phyloP scores from a whole-genome alignment of 129 eudicot genomes.

The Chrysanthemum lavandulifolium region DNA sequence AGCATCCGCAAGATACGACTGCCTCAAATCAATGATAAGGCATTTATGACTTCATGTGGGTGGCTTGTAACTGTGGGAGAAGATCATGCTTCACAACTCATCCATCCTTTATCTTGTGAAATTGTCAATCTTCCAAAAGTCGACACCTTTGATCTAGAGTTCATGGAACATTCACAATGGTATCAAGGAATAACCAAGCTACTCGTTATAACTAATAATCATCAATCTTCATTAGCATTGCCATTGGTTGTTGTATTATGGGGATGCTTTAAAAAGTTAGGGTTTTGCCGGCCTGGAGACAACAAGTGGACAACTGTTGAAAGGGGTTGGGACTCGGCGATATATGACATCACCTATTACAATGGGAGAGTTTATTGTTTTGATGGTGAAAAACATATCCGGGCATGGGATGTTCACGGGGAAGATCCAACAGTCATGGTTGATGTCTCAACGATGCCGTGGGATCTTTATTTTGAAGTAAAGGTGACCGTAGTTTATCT shows the following conservation, averaged over 20 bases:
- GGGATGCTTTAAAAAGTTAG: background rate
- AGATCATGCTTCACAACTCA: background rate
- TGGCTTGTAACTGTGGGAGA: background rate
- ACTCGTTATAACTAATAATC: too few relatives aligned
- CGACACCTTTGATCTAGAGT: background rate
- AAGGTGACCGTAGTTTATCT: too few relatives aligned
- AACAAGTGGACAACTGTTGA: background rate
- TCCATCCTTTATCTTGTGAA: background rate
- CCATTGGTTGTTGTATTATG: background rate
- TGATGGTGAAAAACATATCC: too few relatives aligned
- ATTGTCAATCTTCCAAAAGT: background rate
- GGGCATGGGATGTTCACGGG: too few relatives aligned
- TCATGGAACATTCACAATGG: background rate
- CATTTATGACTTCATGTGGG: background rate
- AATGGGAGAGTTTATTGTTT: too few relatives aligned
- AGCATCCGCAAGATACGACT: background rate
- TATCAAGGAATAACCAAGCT: background rate
- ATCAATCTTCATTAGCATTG: background rate
- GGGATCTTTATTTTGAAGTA: too few relatives aligned
- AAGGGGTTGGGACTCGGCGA: background rate
- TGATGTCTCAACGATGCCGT: too few relatives aligned
- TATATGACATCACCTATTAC: too few relatives aligned
- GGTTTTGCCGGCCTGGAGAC: background rate
- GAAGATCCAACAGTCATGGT: too few relatives aligned
- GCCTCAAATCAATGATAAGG: background rate